Percentiles rank a stretch among this genome's conserved stretches.
Evolutionary conservation across 352 stramenopile species (phyloP).

Genomic region (Pilasporangium apinafurcum): DNA sequence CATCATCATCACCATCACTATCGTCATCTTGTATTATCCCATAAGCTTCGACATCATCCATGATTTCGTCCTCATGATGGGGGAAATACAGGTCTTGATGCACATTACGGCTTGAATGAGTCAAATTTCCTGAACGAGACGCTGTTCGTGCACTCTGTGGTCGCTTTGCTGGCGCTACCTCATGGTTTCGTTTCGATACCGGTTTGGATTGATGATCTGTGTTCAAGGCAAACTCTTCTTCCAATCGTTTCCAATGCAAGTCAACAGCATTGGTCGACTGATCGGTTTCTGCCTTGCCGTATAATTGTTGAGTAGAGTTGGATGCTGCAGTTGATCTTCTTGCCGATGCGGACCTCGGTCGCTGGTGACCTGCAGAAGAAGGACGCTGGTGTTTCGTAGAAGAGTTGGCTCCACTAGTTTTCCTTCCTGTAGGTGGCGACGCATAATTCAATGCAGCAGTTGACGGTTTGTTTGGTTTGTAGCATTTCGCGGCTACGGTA

Average conservation of each 20-base stretch:
- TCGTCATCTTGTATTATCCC: no score
- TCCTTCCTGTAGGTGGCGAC: constrained; percentile 7
- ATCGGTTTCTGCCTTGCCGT: constrained; percentile 2
- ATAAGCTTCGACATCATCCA: no score
- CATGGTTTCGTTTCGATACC: neutral
- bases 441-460: constrained; percentile 27
- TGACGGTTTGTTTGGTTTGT: constrained; percentile 44
- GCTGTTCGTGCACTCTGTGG: constrained; percentile 31
- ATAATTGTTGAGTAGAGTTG: no score
- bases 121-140: constrained; percentile 3
- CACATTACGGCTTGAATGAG: constrained; percentile 4
- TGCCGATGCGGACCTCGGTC: constrained; percentile 22
- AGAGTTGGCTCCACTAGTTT: neutral
- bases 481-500: constrained; percentile 55
- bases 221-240: constrained; percentile 21
- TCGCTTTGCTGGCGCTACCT: constrained; percentile 8
- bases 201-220: neutral
- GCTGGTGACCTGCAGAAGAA: constrained; percentile 10
- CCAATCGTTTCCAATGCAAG: constrained; percentile 32
- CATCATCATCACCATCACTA: no score
- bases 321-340: neutral
- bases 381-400: constrained; percentile 2
- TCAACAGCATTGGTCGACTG: no score
- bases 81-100: constrained; percentile 15
- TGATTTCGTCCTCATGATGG: constrained; percentile 13